phyloP scores from a whole-genome alignment of 441 rosid genomes.

The Adansonia rubrostipa region DNA sequence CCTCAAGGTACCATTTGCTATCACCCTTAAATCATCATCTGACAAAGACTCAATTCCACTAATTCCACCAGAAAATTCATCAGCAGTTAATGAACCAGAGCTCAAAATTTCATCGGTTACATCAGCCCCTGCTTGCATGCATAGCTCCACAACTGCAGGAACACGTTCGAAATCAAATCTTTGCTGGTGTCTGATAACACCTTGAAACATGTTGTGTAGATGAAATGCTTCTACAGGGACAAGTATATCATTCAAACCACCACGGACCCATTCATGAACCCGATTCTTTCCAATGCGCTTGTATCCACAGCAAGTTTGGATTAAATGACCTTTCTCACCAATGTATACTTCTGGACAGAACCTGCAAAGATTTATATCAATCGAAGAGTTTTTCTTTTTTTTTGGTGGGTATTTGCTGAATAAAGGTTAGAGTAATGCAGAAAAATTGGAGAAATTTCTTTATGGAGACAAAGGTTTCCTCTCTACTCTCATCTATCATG shows the following conservation, averaged over 20 bases:
- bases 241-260: constrained; percentile 66
- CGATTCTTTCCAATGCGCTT: constrained; percentile 57
- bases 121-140: constrained; percentile 80
- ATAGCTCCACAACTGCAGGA: constrained; percentile 81
- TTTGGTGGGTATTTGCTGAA: background rate
- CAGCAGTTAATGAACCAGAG: constrained; percentile 25
- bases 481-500: background rate
- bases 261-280: constrained; percentile 82
- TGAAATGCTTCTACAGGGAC: constrained; percentile 71
- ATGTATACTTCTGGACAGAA: constrained; percentile 79
- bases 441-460: background rate
- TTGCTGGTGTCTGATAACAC: constrained; percentile 64
- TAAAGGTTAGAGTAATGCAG: background rate
- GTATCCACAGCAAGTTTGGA: constrained; percentile 74
- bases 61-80: constrained; percentile 24
- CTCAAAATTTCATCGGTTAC: constrained; percentile 36
- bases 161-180: constrained; percentile 75
- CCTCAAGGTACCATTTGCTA: constrained; percentile 60
- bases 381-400: background rate
- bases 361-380: constrained; percentile 43
- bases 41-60: constrained; percentile 47
- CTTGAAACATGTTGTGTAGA: constrained; percentile 58
- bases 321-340: constrained; percentile 80
- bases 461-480: background rate
- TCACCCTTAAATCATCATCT: constrained; percentile 40